phyloP scores from a whole-genome alignment of 1,284 basidiomycete genomes.

The Farysia itapuensis region DNA sequence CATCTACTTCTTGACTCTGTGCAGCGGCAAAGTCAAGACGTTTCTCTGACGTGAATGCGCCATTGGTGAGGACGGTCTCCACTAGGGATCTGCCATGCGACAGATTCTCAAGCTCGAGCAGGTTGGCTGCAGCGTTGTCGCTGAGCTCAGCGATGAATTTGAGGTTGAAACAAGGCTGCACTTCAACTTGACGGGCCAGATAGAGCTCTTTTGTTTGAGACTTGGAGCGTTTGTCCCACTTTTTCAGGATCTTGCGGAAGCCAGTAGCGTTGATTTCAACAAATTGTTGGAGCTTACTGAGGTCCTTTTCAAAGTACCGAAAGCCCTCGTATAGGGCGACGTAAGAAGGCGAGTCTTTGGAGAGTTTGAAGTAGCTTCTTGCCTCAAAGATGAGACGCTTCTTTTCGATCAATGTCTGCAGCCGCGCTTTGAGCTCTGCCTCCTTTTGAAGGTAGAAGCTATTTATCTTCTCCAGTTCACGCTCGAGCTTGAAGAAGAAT shows the following conservation, averaged over 20 bases:
- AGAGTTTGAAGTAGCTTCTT: constrained; percentile 41
- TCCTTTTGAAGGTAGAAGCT: constrained; percentile 99
- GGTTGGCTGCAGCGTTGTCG: constrained; percentile 89
- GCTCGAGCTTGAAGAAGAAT: constrained; percentile 98
- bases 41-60: constrained; percentile 43
- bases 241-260: constrained; percentile 97
- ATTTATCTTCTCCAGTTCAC: constrained; percentile 99
- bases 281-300: constrained; percentile 94
- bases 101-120: constrained; percentile 82
- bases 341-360: constrained; percentile 53
- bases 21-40: constrained; percentile 56
- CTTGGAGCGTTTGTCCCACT: constrained; percentile 96
- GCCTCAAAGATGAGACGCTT: constrained; percentile 67
- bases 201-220: constrained; percentile 95
- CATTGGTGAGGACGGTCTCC: constrained; percentile 14
- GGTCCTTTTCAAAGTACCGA: constrained; percentile 86
- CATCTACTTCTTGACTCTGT: constrained; percentile 42
- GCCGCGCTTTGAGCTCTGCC: constrained; percentile 81
- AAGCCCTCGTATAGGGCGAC: constrained; percentile 88
- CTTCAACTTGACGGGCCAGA: constrained; percentile 92
- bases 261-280: constrained; percentile 97
- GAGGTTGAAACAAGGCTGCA: constrained; percentile 78
- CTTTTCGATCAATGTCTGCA: constrained; percentile 91
- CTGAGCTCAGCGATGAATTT: constrained; percentile 96
- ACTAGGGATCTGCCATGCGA: constrained; percentile 40